Percentiles rank a stretch among this genome's conserved stretches.
Conservation (phyloP, 2,329 filamentous ascomycete genomes). For the Penicillium sp. region DNA sequence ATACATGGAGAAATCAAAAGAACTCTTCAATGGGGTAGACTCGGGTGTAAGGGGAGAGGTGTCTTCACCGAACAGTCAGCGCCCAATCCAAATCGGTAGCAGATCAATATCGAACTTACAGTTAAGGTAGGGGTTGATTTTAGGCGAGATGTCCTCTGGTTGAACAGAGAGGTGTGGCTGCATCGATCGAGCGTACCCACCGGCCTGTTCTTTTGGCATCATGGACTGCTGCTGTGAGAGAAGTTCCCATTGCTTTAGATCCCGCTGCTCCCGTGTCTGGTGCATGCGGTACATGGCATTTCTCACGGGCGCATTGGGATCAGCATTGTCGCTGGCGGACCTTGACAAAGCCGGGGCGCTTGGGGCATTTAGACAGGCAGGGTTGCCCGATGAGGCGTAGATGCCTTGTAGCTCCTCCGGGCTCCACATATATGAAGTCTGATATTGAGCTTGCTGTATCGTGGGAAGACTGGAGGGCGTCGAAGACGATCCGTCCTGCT, state of each 20-base stretch:
- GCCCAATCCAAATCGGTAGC: not conserved
- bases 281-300: slow-evolving; percentile 30
- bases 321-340: slow-evolving; percentile 21
- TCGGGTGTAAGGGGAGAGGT: slow-evolving; percentile 61
- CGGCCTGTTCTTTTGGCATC: slow-evolving; percentile 23
- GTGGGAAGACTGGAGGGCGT: slow-evolving; percentile 5
- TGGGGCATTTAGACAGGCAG: slow-evolving; percentile 10
- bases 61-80: slow-evolving; percentile 10
- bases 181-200: slow-evolving; percentile 23
- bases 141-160: slow-evolving; percentile 35
- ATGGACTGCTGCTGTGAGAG: slow-evolving; percentile 21
- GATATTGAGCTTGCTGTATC: slow-evolving; percentile 34
- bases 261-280: slow-evolving; percentile 22
- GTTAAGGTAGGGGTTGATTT: slow-evolving; percentile 55
- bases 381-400: slow-evolving; percentile 34
- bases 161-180: slow-evolving; percentile 42
- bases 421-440: slow-evolving; percentile 28
- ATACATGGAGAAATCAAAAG: slow-evolving; percentile 38
- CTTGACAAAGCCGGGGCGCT: slow-evolving; percentile 23
- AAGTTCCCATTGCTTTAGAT: slow-evolving; percentile 31
- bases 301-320: slow-evolving; percentile 24
- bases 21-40: slow-evolving; percentile 56
- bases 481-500: slow-evolving; percentile 50
- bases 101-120: slow-evolving; percentile 13
- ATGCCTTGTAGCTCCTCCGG: slow-evolving; percentile 33